These are phyloP conservation scores for Arthrobotrys iridis DNA, from an alignment of 2,329 filamentous ascomycete genomes.

Conservation along the genomic window DNA sequence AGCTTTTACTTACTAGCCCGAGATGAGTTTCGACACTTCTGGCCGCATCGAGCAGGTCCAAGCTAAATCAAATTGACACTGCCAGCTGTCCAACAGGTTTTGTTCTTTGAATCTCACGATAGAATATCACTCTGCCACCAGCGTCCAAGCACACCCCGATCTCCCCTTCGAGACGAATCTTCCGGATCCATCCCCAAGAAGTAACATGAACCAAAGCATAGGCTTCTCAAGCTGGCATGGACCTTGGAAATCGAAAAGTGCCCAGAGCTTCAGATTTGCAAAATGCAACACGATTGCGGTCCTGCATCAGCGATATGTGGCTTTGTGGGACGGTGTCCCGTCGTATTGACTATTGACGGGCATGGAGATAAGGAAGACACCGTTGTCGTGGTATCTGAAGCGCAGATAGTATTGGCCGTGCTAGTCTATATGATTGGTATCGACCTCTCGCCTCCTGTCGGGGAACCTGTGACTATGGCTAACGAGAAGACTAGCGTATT, in stretches of 20 bases:
- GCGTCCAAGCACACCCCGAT: neutral
- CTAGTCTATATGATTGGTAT: neutral
- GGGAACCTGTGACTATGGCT: neutral
- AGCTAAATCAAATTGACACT: neutral
- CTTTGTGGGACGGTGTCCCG: conserved; percentile 1
- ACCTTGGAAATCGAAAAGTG: neutral
- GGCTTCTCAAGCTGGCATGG: neutral
- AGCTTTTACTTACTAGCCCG: neutral
- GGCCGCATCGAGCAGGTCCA: conserved; percentile 51
- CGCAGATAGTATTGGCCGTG: too few relatives aligned
- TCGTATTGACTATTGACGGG: neutral
- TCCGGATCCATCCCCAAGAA: neutral
- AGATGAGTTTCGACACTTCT: conserved; percentile 1
- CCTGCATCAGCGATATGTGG: neutral
- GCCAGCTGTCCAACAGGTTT: neutral
- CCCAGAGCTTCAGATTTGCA: neutral
- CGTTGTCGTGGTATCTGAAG: neutral
- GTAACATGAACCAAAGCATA: neutral
- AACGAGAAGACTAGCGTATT: neutral
- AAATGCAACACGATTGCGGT: conserved; percentile 3
- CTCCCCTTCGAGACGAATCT: neutral
- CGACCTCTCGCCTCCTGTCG: neutral
- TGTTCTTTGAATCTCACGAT: neutral
- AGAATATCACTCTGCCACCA: neutral
- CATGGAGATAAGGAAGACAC: neutral